phyloP scores from a whole-genome alignment of 805 yeast genomes.

The Naumovozyma dairenensis region DNA sequence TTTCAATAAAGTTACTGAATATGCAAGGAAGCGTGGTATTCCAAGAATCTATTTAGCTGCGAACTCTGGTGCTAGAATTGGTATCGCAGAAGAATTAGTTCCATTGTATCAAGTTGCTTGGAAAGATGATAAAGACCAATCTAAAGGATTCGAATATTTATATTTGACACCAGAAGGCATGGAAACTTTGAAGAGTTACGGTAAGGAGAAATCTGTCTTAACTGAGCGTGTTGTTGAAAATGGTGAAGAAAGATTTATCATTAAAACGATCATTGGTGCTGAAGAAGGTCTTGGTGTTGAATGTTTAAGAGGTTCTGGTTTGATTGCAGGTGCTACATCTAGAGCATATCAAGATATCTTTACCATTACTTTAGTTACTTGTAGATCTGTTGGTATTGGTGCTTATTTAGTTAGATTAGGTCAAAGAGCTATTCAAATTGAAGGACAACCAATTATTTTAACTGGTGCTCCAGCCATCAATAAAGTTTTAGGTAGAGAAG shows the following conservation, averaged over 20 bases:
- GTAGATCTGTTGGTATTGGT: conserved; percentile 99
- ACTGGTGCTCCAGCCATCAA: conserved; percentile 99
- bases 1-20: conserved; percentile 86
- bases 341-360: conserved; percentile 96
- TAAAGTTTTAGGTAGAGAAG: conserved; percentile 93
- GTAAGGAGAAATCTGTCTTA: conserved; percentile 50
- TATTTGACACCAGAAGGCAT: conserved; percentile 67
- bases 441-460: conserved; percentile 95
- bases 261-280: conserved; percentile 80
- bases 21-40: conserved; percentile 81
- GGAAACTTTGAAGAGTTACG: conserved; percentile 45
- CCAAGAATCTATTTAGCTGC: conserved; percentile 96
- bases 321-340: conserved; percentile 98
- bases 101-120: conserved; percentile 87
- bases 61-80: conserved; percentile 98
- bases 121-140: conserved; percentile 67
- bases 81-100: conserved; percentile 91
- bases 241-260: conserved; percentile 75
- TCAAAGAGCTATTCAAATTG: conserved; percentile 97
- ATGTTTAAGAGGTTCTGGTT: conserved; percentile 95
- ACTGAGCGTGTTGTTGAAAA: conserved; percentile 75
- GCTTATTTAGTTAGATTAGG: conserved; percentile 97
- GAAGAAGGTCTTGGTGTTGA: conserved; percentile 98
- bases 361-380: conserved; percentile 96
- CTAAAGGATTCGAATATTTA: conserved; percentile 83